Percentiles rank a stretch among this genome's conserved stretches.
Conservation (phyloP, 139 green algal species). For the Chlamydomonas urium region DNA sequence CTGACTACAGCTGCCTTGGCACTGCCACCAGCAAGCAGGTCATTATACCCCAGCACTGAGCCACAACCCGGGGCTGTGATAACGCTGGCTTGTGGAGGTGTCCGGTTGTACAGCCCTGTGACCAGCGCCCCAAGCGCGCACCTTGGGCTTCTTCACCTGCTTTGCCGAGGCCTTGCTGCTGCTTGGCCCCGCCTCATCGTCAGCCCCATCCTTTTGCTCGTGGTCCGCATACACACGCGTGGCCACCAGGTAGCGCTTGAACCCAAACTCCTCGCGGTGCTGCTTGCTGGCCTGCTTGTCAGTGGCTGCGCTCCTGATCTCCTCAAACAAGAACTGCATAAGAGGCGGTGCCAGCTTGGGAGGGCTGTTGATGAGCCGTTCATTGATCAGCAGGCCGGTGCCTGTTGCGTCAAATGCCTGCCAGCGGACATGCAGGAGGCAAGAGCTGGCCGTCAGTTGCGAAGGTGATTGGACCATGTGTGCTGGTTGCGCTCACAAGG, state of each 20-base stretch:
- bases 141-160: slow-evolving; percentile 20
- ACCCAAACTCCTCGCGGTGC: slow-evolving; percentile 46
- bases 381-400: slow-evolving; percentile 76
- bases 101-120: no score
- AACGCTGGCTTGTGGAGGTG: no score
- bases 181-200: slow-evolving; percentile 14
- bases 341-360: slow-evolving; percentile 77
- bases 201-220: background rate
- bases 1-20: no score
- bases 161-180: slow-evolving; percentile 21
- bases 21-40: no score
- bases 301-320: slow-evolving; percentile 57
- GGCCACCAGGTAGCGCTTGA: slow-evolving; percentile 62
- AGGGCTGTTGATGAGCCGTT: slow-evolving; percentile 87
- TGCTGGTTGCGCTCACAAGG: no score
- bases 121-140: no score
- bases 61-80: no score
- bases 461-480: no score
- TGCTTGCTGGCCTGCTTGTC: slow-evolving; percentile 37
- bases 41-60: no score
- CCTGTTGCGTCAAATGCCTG: slow-evolving; percentile 43
- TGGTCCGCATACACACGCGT: slow-evolving; percentile 62
- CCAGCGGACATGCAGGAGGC: background rate
- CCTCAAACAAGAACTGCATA: slow-evolving; percentile 76
- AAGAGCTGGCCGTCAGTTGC: no score